Base-by-base conservation (phyloP, 352 stramenopile genomes). In the Pythium diclinum region DNA sequence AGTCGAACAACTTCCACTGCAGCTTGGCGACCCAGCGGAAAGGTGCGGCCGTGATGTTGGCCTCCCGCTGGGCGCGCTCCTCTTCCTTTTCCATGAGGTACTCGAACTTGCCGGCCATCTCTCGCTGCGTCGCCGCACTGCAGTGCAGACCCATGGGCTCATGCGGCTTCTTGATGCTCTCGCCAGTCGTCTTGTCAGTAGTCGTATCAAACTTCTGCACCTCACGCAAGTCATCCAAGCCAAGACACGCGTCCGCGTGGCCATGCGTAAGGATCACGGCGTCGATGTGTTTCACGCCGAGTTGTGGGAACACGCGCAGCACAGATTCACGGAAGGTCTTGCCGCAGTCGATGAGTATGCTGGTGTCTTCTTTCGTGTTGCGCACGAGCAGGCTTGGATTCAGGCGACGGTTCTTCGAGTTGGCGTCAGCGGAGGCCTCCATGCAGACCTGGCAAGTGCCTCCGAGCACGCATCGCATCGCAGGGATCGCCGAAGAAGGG, bases 281-380 rank as follows among this genome's bases (percentile, higher is more conserved):
- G 57, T 96, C 84, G 13, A 96, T 73, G 1, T 76, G 49, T 11
- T 65, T 68, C 7, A 88, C 66, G 16, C 75, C 71, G 32, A 91
- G 64, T 33, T 57, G 25, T 8, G 85, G 85, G 52, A 94, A 90
- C 34, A 83, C 74, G 8, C 86, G 71, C 46, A 95, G 71, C 44
- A 87, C 76, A 8, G 79, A 67, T 59, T 94, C 81, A n/a, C 85
- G 81, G 67, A 96, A 96, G 19, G 88, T 96, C 64, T 96, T 96
- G 59, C 88, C 88, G 66, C 83, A 93, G 70, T 96, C 88, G 36
- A 96, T 82, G 48, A 95, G 81, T 19, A 95, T 74, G 59, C 92
- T 90, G 19, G 60, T 63, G 55, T 74, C 54, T 3, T 21, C 60
- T 9, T 56, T 62, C 13, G 78, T 55, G 67, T 87, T 76, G 30